These are phyloP conservation scores for Claviceps africana DNA, from an alignment of 2,329 filamentous ascomycete species.

Conservation along the genomic window DNA sequence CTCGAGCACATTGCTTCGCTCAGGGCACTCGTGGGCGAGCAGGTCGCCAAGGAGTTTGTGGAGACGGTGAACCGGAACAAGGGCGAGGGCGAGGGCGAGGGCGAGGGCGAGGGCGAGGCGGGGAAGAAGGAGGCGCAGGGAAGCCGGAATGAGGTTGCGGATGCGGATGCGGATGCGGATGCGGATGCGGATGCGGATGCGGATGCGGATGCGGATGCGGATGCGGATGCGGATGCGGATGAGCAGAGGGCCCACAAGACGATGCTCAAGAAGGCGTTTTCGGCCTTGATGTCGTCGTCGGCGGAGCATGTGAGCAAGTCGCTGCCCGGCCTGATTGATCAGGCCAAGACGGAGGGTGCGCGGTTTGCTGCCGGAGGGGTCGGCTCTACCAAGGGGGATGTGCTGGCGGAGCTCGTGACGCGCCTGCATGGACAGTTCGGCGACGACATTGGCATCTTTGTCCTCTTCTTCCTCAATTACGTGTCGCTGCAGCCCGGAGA, in stretches of 20 bases:
- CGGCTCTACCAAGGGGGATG: slow-evolving; percentile 50
- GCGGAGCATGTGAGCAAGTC: slow-evolving; percentile 40
- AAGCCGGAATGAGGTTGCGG: slow-evolving; percentile 13
- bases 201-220: too few species aligned
- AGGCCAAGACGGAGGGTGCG: slow-evolving; percentile 52
- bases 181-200: too few species aligned
- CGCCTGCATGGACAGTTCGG: slow-evolving; percentile 77
- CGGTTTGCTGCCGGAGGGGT: slow-evolving; percentile 65
- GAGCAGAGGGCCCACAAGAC: slow-evolving; percentile 55
- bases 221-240: too few species aligned
- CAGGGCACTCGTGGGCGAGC: slow-evolving; percentile 51
- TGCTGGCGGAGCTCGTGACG: slow-evolving; percentile 62
- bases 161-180: too few species aligned
- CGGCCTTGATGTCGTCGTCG: slow-evolving; percentile 65
- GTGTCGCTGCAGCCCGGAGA: slow-evolving; percentile 79
- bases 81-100: too few species aligned
- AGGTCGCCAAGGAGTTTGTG: slow-evolving; percentile 41
- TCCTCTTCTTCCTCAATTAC: slow-evolving; percentile 94
- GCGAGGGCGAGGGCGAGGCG: too few species aligned
- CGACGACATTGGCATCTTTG: slow-evolving; percentile 80
- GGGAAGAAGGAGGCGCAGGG: slow-evolving; percentile 9
- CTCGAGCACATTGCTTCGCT: slow-evolving; percentile 44
- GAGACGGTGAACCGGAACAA: slow-evolving; percentile 33
- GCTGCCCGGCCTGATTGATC: slow-evolving; percentile 53
- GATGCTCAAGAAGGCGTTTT: slow-evolving; percentile 62